Conservation (phyloP, 805 yeast species). For the Saccharomyces paradoxus region DNA sequence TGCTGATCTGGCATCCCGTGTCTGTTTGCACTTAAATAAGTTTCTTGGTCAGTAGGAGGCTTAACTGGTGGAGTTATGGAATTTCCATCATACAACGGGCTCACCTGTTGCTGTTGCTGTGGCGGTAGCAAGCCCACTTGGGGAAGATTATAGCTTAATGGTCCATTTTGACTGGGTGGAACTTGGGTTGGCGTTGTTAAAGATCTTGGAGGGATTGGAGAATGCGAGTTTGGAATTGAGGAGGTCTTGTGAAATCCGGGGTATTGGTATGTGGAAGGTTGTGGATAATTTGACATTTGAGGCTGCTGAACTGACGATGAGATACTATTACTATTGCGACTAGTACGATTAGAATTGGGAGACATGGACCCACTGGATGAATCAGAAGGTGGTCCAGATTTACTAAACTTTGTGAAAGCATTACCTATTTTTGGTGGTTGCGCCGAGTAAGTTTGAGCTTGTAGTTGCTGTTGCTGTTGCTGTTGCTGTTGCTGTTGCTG, state of each 20-base stretch:
- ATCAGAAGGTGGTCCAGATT: background rate
- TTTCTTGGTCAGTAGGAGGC: background rate
- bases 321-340: background rate
- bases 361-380: background rate
- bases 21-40: background rate
- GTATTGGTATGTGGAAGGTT: constrained; percentile 11
- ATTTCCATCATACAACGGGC: constrained; percentile 1
- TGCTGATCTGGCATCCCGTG: background rate
- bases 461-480: constrained; percentile 8
- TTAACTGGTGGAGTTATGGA: background rate
- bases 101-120: constrained; percentile 1
- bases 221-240: background rate
- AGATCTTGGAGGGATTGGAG: background rate
- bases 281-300: background rate
- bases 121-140: background rate
- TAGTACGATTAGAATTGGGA: background rate
- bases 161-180: background rate
- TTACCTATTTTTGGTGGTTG: constrained; percentile 1
- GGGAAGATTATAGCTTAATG: background rate
- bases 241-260: constrained; percentile 13
- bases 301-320: background rate
- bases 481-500: constrained; percentile 2
- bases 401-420: background rate
- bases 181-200: background rate
- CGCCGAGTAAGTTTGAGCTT: background rate